Evolutionary conservation across 2,329 filamentous ascomycete species (phyloP), one percentile per base, ranked within the genome.

Genomic region (Phaeosphaeria sp.): DNA sequence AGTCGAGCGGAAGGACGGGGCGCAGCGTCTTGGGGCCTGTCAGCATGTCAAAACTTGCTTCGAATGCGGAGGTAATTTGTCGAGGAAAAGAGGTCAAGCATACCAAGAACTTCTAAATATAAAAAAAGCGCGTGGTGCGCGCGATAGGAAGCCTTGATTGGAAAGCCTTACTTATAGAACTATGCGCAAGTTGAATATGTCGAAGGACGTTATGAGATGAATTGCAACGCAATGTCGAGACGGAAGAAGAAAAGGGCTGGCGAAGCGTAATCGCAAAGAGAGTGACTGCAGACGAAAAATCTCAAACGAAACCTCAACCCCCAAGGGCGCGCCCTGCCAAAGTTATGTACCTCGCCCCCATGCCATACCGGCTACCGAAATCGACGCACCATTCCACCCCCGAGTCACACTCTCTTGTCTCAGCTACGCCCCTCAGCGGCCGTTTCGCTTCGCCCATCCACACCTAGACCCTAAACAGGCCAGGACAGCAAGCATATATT

Each of bases 341-440:
- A 30, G 27, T 21, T 51, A 55, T 48, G 49, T 56, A 56, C 27
- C n/a, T 21, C 6, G 43, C 33, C 18, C 9, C n/a, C 27, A 39
- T 42, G 46, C 44, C 15, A 43, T 46, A 21, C 20, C 36, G 25
- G 22, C 53, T 15, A 22, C 46, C 30, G 30, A 30, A 30, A 5
- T 6, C 11, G 30, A 36, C 30, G 30, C 30, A 36, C 30, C 30
- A 21, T 46, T 39, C 50, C 6, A 25, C 21, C 27, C 55, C 20
- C 40, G n/a, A 47, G 47, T 45, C 43, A 33, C 48, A 53, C 51
- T 44, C 40, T 53, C 17, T 22, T 27, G 55, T 57, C 50, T 53
- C 55, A 57, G 55, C 55, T 53, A 48, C 51, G 44, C 49, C 22
- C 54, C 20, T 20, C 50, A 49, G 39, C 39, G 27, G 43, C 39